These are phyloP conservation scores for Chrysoporthe deuterocubensis DNA, from an alignment of 2,329 filamentous ascomycete species.

Conservation along the genomic window DNA sequence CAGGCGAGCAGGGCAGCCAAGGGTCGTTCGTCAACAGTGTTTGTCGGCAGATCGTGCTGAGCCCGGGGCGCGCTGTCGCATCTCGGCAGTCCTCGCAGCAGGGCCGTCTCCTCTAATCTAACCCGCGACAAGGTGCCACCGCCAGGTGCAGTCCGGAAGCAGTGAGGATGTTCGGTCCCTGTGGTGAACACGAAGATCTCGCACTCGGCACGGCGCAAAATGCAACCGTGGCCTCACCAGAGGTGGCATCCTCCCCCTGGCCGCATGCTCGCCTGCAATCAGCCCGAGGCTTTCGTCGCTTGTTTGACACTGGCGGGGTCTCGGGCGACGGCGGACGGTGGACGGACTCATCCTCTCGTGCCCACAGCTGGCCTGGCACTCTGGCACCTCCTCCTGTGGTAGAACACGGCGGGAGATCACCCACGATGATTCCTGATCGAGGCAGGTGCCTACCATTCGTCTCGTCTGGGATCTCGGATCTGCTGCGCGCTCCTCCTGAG, in stretches of 20 bases:
- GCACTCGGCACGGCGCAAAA: neutral
- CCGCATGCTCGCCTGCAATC: slow-evolving; percentile 22
- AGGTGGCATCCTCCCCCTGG: neutral
- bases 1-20: neutral
- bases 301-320: slow-evolving; percentile 17
- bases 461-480: neutral
- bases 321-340: neutral
- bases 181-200: neutral
- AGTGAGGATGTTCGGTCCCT: neutral
- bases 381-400: neutral
- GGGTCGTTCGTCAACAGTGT: neutral
- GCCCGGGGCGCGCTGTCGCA: neutral
- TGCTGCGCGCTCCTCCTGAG: neutral
- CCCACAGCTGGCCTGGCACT: neutral
- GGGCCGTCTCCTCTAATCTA: neutral
- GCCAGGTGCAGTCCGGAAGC: neutral
- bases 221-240: neutral
- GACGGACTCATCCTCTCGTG: neutral
- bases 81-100: neutral
- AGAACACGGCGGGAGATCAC: neutral
- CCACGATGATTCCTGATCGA: neutral
- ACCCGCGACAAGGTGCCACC: neutral
- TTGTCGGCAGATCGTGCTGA: no score
- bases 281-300: slow-evolving; percentile 9
- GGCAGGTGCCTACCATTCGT: no score